Percentiles rank a stretch among this genome's conserved stretches.
Evolutionary conservation across 345 rosid genomes (phyloP).

Genomic region (Psidium guajava): DNA sequence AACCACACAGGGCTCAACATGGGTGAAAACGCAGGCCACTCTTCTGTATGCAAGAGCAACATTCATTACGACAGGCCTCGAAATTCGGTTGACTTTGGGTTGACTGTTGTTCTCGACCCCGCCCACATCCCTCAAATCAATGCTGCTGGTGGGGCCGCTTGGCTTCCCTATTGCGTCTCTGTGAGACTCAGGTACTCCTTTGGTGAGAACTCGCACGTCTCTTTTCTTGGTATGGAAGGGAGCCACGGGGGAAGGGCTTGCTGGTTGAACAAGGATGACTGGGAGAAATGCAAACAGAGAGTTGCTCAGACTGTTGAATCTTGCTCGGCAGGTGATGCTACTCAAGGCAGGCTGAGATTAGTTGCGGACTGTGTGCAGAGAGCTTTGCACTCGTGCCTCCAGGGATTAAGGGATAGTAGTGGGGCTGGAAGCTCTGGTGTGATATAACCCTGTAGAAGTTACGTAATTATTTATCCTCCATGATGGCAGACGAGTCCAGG

Average conservation of each 20-base stretch:
- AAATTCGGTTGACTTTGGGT: constrained; percentile 71
- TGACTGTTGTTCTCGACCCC: constrained; percentile 91
- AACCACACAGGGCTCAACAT: constrained; percentile 50
- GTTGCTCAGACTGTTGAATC: constrained; percentile 66
- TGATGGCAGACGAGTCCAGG: neutral
- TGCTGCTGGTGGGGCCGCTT: constrained; percentile 99
- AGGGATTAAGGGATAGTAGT: constrained; percentile 54
- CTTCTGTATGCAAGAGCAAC: constrained; percentile 66
- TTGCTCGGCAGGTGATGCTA: constrained; percentile 34
- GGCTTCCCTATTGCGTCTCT: constrained; percentile 92
- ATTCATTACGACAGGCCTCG: constrained; percentile 78
- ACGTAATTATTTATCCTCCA: neutral
- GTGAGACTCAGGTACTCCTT: constrained; percentile 76
- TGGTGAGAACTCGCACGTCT: constrained; percentile 49
- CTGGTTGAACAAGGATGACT: constrained; percentile 70
- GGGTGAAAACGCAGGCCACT: constrained; percentile 29
- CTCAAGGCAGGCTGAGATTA: constrained; percentile 63
- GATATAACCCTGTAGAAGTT: neutral
- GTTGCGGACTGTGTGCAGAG: constrained; percentile 83
- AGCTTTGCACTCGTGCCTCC: constrained; percentile 54
- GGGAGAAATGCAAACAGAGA: constrained; percentile 90
- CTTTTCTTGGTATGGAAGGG: constrained; percentile 88
- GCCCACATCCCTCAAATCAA: constrained; percentile 72
- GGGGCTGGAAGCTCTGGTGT: constrained; percentile 18
- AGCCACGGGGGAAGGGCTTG: constrained; percentile 97